These are phyloP conservation scores for Carpinus viminea DNA, from an alignment of 306 rosid species.

Conservation along the genomic window DNA sequence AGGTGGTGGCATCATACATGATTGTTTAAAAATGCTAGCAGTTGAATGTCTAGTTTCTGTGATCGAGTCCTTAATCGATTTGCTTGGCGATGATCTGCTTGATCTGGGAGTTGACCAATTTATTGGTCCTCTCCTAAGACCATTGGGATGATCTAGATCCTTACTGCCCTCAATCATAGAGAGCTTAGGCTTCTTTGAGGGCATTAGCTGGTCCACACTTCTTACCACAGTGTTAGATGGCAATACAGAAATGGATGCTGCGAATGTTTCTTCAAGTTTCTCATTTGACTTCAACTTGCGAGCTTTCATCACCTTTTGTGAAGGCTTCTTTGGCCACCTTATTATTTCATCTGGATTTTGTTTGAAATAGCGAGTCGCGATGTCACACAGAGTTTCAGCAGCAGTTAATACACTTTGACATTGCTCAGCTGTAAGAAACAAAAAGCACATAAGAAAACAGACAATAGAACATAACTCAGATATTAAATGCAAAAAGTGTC, in stretches of 20 bases:
- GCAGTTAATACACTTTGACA: conserved; percentile 66
- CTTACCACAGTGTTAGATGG: conserved; percentile 46
- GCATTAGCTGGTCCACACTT: conserved; percentile 44
- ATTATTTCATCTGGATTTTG: conserved; percentile 53
- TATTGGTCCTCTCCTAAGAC: conserved; percentile 44
- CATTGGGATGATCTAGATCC: conserved; percentile 44
- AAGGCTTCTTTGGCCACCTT: conserved; percentile 79
- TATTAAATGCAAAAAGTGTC: conserved; percentile 10
- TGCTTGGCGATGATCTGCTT: conserved; percentile 72
- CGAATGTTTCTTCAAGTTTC: conserved; percentile 53
- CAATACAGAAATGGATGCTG: conserved; percentile 30
- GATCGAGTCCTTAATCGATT: conserved; percentile 51
- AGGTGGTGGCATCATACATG: conserved; percentile 83
- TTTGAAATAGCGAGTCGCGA: conserved; percentile 47
- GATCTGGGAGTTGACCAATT: conserved; percentile 80
- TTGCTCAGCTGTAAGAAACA: conserved; percentile 56
- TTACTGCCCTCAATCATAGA: conserved; percentile 44
- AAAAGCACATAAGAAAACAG: conserved; percentile 22
- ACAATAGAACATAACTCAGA: conserved; percentile 1
- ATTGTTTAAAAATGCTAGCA: conserved; percentile 46
- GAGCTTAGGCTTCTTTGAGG: conserved; percentile 77
- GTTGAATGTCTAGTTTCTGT: conserved; percentile 53
- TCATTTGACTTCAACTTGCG: conserved; percentile 58
- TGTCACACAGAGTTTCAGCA: conserved; percentile 71
- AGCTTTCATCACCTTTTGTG: conserved; percentile 71